Conservation (phyloP, 768 basidiomycete genomes). For the Flagelloscypha sp. region DNA sequence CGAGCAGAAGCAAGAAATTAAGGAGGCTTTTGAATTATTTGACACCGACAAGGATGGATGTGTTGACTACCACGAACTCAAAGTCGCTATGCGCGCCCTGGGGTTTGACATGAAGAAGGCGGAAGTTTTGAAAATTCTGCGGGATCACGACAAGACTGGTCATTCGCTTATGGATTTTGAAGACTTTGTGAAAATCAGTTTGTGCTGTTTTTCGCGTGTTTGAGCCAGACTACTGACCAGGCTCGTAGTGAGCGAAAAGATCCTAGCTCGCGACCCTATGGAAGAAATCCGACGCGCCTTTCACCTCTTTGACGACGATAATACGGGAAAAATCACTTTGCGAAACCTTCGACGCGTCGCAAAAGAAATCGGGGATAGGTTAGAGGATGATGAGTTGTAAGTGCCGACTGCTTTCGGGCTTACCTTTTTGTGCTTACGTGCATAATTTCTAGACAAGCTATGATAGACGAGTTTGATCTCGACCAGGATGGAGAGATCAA, state of each 20-base stretch:
- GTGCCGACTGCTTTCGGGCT: slow-evolving; percentile 24
- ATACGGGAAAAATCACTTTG: slow-evolving; percentile 88
- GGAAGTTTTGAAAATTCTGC: slow-evolving; percentile 88
- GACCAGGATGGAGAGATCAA: slow-evolving; percentile 98
- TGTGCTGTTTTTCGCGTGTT: slow-evolving; percentile 18
- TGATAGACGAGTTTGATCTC: slow-evolving; percentile 99
- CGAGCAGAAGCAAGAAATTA: slow-evolving; percentile 92
- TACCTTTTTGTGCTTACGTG: neutral
- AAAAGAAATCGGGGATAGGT: slow-evolving; percentile 89
- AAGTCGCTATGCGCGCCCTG: slow-evolving; percentile 96
- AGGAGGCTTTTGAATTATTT: slow-evolving; percentile 98
- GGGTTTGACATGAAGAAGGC: slow-evolving; percentile 99
- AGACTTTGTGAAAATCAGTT: slow-evolving; percentile 92
- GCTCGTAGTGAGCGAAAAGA: slow-evolving; percentile 80
- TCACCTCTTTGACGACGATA: slow-evolving; percentile 93
- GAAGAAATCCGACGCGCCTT: slow-evolving; percentile 96
- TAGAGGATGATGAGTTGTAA: slow-evolving; percentile 95
- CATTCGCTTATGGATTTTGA: slow-evolving; percentile 85
- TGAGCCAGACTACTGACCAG: neutral
- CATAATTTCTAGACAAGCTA: slow-evolving; percentile 70
- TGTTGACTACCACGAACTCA: slow-evolving; percentile 97
- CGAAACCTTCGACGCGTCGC: slow-evolving; percentile 89
- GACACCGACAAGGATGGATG: slow-evolving; percentile 97
- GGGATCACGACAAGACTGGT: slow-evolving; percentile 83
- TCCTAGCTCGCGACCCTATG: slow-evolving; percentile 90